Evolutionary conservation across 2,329 filamentous ascomycete genomes (phyloP).

Genomic region (Exophiala alcalophila): DNA sequence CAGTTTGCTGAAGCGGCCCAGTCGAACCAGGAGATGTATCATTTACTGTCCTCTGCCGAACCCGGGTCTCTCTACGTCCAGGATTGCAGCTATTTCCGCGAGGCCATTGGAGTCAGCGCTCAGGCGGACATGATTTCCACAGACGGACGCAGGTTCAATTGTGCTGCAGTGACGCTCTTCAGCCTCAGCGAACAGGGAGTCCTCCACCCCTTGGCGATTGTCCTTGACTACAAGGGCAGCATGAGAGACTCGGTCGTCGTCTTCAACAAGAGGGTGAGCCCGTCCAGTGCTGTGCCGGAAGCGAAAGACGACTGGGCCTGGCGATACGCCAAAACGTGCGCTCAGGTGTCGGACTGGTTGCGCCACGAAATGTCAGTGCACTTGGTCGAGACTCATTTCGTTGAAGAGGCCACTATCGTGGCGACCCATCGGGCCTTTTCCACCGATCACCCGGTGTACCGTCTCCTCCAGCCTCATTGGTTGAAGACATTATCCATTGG

Average conservation of each 20-base stretch:
- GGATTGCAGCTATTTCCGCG: conserved; percentile 46
- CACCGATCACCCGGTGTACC: conserved; percentile 45
- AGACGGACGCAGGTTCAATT: conserved; percentile 37
- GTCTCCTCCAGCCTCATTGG: conserved; percentile 49
- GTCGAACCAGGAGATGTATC: conserved; percentile 35
- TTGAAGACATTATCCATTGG: conserved; percentile 52
- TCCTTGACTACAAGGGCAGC: conserved; percentile 46
- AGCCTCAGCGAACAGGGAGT: conserved; percentile 45
- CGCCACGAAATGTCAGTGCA: conserved; percentile 50
- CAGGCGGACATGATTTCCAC: conserved; percentile 33
- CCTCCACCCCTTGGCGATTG: conserved; percentile 51
- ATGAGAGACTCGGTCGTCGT: conserved; percentile 46
- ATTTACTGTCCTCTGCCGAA: conserved; percentile 34
- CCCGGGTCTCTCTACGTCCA: conserved; percentile 41
- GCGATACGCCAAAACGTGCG: conserved; percentile 53
- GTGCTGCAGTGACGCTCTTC: conserved; percentile 46
- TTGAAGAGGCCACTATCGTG: conserved; percentile 51
- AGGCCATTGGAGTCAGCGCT: conserved; percentile 35
- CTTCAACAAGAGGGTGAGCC: conserved; percentile 47
- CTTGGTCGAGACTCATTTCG: conserved; percentile 45
- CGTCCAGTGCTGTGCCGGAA: conserved; percentile 32
- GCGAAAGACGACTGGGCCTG: conserved; percentile 51
- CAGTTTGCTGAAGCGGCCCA: conserved; percentile 40
- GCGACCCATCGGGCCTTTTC: conserved; percentile 45
- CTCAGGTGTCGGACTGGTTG: conserved; percentile 50